Base-by-base conservation (phyloP, 108 stramenopile species). In the Parietichytrium sp. region DNA sequence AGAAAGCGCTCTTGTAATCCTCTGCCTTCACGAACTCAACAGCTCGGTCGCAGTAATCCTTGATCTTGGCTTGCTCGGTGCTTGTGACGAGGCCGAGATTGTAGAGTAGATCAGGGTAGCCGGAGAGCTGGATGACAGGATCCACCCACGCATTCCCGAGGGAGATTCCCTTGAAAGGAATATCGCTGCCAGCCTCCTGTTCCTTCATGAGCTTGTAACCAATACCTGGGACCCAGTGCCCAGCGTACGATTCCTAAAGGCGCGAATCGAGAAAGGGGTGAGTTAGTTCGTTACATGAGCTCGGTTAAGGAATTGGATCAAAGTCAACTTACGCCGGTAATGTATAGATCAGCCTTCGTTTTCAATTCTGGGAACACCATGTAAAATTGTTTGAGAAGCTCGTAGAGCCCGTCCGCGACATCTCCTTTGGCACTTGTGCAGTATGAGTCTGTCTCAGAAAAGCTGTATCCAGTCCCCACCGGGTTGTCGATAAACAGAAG, bases 271-370 rank as follows among this genome's bases (percentile, higher is more conserved):
- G n/a, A n/a, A n/a, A n/a, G n/a, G n/a, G n/a, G n/a, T n/a, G n/a
- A n/a, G n/a, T n/a, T n/a, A n/a, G n/a, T n/a, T n/a, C n/a, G n/a
- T n/a, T n/a, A n/a, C n/a, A 18, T 20, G 45, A 52, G 16, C 33
- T 29, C 26, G 51, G 47, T 30, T 23, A 79, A 79, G 23, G 18
- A 0, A 79, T 36, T 45, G 52, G 33, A 26, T 31, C 31, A n/a
- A n/a, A n/a, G n/a, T n/a, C n/a, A 86, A 53, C 81, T 82, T 78
- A 84, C 86, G 42, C 86, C 86, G 8, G 82, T 42, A 31, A 86
- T 38, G 54, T 23, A 30, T 3, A 84, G 49, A 30, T 61, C 38
- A n/a, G n/a, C n/a, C n/a, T n/a, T n/a, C n/a, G n/a, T n/a, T n/a
- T n/a, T n/a, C 8, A 49, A 18, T 2, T 54, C 83, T 27, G 82